phyloP scores from a whole-genome alignment of 2,329 filamentous ascomycete species.

The Sporothrix schenckii region DNA sequence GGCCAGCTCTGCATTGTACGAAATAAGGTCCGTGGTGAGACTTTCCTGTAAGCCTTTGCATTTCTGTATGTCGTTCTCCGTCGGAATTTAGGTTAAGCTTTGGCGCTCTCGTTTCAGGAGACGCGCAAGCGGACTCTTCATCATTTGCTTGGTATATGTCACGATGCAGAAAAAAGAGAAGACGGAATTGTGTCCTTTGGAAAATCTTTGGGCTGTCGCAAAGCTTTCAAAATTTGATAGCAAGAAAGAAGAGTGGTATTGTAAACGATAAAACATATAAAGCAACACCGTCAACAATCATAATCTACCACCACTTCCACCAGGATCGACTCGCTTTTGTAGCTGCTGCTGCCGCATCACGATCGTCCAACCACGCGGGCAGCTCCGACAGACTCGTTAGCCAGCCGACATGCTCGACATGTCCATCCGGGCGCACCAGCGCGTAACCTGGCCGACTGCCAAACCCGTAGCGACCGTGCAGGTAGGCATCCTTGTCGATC shows the following conservation, averaged over 20 bases:
- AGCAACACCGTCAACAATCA: neutral
- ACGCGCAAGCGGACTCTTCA: too few relatives aligned
- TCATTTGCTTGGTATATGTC: slow-evolving; percentile 12
- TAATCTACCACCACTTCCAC: slow-evolving; percentile 25
- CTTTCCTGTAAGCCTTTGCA: neutral
- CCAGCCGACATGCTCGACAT: slow-evolving; percentile 42
- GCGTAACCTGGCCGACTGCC: slow-evolving; percentile 38
- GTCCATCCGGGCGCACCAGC: slow-evolving; percentile 43
- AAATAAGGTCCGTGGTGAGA: neutral
- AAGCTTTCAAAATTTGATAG: neutral
- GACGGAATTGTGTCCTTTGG: neutral
- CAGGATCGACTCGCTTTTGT: slow-evolving; percentile 16
- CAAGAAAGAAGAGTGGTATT: neutral
- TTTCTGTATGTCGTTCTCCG: neutral
- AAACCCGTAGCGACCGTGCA: slow-evolving; percentile 43
- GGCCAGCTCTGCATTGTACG: too few relatives aligned
- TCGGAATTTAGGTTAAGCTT: neutral
- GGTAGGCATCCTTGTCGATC: slow-evolving; percentile 37
- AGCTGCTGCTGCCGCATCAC: neutral
- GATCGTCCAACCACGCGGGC: slow-evolving; percentile 30
- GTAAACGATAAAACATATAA: too few relatives aligned
- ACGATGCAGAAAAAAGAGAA: neutral
- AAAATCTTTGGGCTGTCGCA: neutral
- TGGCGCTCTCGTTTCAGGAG: neutral
- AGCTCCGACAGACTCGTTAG: slow-evolving; percentile 39